These are phyloP conservation scores for Trichoderma sp. DNA, from an alignment of 2,329 filamentous ascomycete genomes.

Conservation along the genomic window DNA sequence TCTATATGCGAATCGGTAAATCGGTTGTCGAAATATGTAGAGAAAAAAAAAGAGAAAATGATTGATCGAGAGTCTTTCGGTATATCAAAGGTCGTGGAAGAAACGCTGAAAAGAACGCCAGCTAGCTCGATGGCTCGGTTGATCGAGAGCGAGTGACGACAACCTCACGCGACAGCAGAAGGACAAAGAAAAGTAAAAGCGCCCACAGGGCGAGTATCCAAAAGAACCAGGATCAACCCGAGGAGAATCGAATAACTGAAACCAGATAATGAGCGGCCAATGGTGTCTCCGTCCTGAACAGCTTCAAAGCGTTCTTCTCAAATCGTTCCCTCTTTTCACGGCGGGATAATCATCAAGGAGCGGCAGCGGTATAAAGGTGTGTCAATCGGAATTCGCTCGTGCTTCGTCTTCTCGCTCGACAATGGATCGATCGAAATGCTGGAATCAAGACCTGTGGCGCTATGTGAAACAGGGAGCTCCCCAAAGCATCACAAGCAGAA, in stretches of 20 bases:
- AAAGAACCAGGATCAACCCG: conserved; percentile 22
- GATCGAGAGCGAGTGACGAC: conserved; percentile 4
- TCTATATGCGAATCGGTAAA: conserved; percentile 7
- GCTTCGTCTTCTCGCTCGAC: not conserved
- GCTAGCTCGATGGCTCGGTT: conserved; percentile 2
- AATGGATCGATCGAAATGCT: conserved; percentile 2
- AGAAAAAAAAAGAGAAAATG: conserved; percentile 22
- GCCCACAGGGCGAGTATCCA: conserved; percentile 34
- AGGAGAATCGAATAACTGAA: conserved; percentile 30
- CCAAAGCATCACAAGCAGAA: conserved; percentile 13
- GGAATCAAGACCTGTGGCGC: conserved; percentile 8
- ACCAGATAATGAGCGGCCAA: conserved; percentile 30
- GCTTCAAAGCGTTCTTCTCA: not conserved
- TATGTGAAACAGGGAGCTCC: conserved; percentile 7
- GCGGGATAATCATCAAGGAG: conserved; percentile 18
- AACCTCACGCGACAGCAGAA: conserved; percentile 12
- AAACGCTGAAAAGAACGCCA: conserved; percentile 12
- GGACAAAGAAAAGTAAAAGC: conserved; percentile 29
- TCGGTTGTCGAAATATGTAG: not conserved
- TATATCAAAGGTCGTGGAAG: not conserved
- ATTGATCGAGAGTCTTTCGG: conserved; percentile 22
- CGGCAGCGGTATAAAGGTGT: conserved; percentile 1
- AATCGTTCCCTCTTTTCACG: conserved; percentile 1
- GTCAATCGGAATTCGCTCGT: not conserved
- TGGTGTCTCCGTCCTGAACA: conserved; percentile 1